Evolutionary conservation across 495 filamentous ascomycete genomes (phyloP).

Genomic region (Glonium stellatum): DNA sequence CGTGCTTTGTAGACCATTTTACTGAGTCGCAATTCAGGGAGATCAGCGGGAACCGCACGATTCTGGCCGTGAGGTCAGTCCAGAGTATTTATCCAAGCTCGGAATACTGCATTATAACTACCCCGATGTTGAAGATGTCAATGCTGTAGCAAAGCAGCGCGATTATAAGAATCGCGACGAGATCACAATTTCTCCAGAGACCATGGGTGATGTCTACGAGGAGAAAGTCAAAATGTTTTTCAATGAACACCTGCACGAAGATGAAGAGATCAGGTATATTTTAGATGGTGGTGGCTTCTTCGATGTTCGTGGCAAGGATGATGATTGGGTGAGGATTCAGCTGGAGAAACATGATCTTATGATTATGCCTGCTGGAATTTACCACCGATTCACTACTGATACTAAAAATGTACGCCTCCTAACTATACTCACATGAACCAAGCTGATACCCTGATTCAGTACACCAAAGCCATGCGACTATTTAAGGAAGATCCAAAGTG

Average conservation of each 20-base stretch:
- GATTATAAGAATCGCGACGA: constrained; percentile 93
- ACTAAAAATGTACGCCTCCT: background rate
- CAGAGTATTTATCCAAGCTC: constrained; percentile 58
- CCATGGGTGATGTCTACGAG: constrained; percentile 82
- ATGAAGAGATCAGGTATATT: constrained; percentile 98
- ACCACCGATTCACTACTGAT: constrained; percentile 6
- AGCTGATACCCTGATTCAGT: constrained; percentile 46
- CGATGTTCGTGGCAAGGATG: constrained; percentile 74
- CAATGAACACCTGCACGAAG: constrained; percentile 91
- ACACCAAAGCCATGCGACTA: constrained; percentile 89
- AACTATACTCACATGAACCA: background rate
- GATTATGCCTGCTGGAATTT: constrained; percentile 13
- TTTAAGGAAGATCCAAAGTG: constrained; percentile 99
- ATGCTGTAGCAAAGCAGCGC: constrained; percentile 65
- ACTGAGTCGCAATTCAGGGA: constrained; percentile 47
- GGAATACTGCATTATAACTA: constrained; percentile 74
- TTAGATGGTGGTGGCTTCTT: constrained; percentile 87
- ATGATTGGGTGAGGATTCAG: constrained; percentile 75
- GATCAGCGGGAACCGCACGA: constrained; percentile 91
- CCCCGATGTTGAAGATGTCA: constrained; percentile 55
- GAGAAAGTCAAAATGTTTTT: constrained; percentile 91
- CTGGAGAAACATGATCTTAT: constrained; percentile 69
- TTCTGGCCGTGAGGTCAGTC: constrained; percentile 58
- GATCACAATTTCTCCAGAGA: constrained; percentile 77
- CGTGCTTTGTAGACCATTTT: too few relatives aligned